Percentiles rank a stretch among this genome's conserved stretches.
Evolutionary conservation across 2,329 filamentous ascomycete species (phyloP).

Genomic region (Ophiostoma sp.): DNA sequence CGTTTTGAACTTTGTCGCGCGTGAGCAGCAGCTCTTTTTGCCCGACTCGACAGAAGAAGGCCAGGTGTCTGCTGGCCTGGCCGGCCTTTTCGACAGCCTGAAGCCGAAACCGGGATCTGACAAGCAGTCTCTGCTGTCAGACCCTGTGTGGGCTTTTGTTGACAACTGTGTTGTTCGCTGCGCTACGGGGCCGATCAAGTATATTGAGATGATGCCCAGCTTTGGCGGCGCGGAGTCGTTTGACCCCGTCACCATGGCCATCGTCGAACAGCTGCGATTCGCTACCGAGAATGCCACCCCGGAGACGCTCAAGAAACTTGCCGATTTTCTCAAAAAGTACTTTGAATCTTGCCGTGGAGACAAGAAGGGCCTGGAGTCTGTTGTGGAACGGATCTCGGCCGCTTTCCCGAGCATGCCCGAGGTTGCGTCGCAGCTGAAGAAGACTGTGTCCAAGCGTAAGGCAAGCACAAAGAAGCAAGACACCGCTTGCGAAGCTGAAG

Average conservation of each 20-base stretch:
- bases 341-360: conserved; percentile 45
- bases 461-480: neutral
- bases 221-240: conserved; percentile 37
- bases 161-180: conserved; percentile 78
- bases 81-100: conserved; percentile 42
- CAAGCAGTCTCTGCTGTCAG: conserved; percentile 31
- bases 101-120: conserved; percentile 6
- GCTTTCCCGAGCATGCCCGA: neutral
- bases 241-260: conserved; percentile 62
- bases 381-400: neutral
- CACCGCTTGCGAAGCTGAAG: neutral
- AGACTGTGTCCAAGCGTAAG: neutral
- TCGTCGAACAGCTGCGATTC: conserved; percentile 75
- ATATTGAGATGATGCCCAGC: conserved; percentile 64
- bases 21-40: conserved; percentile 55
- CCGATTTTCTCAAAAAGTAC: conserved; percentile 53
- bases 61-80: conserved; percentile 33
- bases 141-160: conserved; percentile 60
- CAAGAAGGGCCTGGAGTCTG: conserved; percentile 37
- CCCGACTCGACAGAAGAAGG: neutral
- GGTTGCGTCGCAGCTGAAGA: neutral
- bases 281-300: conserved; percentile 45
- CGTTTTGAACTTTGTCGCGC: conserved; percentile 55
- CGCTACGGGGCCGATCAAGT: conserved; percentile 71
- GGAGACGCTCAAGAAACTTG: conserved; percentile 42